Conservation (phyloP, 192 early-diverging fungal species). For the Linnemannia hyalina region DNA sequence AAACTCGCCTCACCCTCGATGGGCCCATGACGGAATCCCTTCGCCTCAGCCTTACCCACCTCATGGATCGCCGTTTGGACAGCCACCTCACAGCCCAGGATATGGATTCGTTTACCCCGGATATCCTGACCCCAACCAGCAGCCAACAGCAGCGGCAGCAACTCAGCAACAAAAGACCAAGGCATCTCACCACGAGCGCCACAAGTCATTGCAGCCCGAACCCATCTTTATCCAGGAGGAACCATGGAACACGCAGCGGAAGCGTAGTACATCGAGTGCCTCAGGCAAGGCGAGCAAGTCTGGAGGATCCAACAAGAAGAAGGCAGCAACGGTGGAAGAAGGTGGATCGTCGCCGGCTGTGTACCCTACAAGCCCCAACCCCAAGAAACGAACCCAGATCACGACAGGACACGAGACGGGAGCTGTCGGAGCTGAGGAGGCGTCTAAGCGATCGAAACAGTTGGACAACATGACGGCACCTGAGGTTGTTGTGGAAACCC, state of each 20-base stretch:
- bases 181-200: slow-evolving; percentile 1
- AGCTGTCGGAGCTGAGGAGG: slow-evolving; percentile 3
- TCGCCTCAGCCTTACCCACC: slow-evolving; percentile 19
- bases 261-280: slow-evolving; percentile 38
- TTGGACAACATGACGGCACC: background rate
- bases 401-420: background rate
- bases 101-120: slow-evolving; percentile 6
- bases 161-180: background rate
- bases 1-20: slow-evolving; percentile 38
- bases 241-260: slow-evolving; percentile 43
- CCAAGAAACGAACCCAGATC: slow-evolving; percentile 39
- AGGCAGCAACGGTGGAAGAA: background rate
- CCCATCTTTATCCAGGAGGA: slow-evolving; percentile 53
- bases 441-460: slow-evolving; percentile 30
- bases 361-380: slow-evolving; percentile 41
- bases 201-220: slow-evolving; percentile 36
- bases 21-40: slow-evolving; percentile 22
- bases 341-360: slow-evolving; percentile 6
- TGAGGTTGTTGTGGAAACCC: slow-evolving; percentile 5
- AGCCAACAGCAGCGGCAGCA: slow-evolving; percentile 1
- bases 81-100: background rate
- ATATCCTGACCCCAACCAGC: slow-evolving; percentile 15
- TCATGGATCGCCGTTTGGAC: slow-evolving; percentile 16
- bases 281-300: slow-evolving; percentile 3
- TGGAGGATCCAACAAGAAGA: slow-evolving; percentile 13